These are phyloP conservation scores for Phaeotremella fagi DNA, from an alignment of 768 basidiomycete genomes.

Conservation along the genomic window DNA sequence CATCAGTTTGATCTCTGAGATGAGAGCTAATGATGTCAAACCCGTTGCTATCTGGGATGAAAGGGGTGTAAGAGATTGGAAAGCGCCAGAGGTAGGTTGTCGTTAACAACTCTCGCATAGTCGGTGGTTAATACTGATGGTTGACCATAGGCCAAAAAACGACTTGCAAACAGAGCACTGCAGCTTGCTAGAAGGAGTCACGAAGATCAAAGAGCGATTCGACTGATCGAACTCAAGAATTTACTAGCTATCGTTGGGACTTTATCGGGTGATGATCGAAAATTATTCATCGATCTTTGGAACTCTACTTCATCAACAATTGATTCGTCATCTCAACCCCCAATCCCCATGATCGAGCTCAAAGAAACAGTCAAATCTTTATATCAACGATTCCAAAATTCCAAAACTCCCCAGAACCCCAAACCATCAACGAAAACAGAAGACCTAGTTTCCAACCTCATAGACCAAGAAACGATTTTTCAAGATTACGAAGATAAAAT, in stretches of 20 bases:
- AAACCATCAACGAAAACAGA: too few species aligned
- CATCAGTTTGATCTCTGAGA: conserved; percentile 35
- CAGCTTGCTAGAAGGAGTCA: conserved; percentile 27
- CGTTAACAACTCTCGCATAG: neutral
- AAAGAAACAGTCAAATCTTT: neutral
- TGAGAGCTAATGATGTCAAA: conserved; percentile 34
- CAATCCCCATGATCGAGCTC: neutral
- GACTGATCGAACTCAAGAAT: conserved; percentile 15
- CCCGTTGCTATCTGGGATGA: conserved; percentile 46
- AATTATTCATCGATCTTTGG: conserved; percentile 14
- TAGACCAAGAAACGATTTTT: neutral
- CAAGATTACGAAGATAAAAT: neutral
- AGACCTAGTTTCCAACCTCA: neutral
- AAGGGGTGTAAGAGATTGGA: conserved; percentile 42
- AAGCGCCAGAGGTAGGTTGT: conserved; percentile 35
- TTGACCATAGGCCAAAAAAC: conserved; percentile 17
- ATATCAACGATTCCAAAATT: too few species aligned
- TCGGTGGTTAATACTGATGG: neutral
- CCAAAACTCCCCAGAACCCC: too few species aligned
- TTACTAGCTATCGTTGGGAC: conserved; percentile 11
- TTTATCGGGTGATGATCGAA: conserved; percentile 16
- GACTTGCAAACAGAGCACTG: conserved; percentile 17
- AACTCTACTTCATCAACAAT: neutral
- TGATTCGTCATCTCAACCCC: neutral
- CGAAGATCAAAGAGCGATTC: conserved; percentile 27